Evolutionary conservation across 73 alveolate genomes (phyloP).

Genomic region (Tetrahymena borealis): DNA sequence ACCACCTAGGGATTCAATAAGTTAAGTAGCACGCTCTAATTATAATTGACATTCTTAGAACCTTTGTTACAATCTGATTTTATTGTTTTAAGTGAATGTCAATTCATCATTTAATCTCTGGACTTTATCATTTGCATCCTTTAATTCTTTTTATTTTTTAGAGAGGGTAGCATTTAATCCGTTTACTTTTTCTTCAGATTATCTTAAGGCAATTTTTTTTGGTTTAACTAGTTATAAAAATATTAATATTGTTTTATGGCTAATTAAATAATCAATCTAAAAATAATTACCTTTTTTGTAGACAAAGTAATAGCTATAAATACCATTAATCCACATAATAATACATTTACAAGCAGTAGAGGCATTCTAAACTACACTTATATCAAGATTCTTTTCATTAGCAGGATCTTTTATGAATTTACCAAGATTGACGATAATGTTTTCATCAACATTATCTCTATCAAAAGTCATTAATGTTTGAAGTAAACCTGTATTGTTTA

Average conservation of each 20-base stretch:
- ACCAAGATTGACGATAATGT: constrained; percentile 37
- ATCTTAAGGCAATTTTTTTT: constrained; percentile 66
- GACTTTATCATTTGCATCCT: constrained; percentile 89
- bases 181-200: constrained; percentile 64
- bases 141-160: constrained; percentile 74
- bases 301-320: not conserved
- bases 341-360: constrained; percentile 41
- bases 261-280: constrained; percentile 56
- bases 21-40: constrained; percentile 84
- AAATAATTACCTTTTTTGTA: not conserved
- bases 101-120: constrained; percentile 90
- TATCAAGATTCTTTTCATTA: constrained; percentile 71
- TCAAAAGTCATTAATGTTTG: constrained; percentile 2
- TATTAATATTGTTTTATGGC: constrained; percentile 79
- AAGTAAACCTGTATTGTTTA: constrained; percentile 11
- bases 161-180: constrained; percentile 69
- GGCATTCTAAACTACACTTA: constrained; percentile 54
- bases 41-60: constrained; percentile 69
- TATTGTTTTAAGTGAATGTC: constrained; percentile 71
- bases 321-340: constrained; percentile 16
- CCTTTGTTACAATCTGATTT: constrained; percentile 71
- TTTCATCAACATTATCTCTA: constrained; percentile 40
- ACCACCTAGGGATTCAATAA: constrained; percentile 94
- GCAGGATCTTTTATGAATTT: constrained; percentile 23
- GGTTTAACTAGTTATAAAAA: constrained; percentile 76